Conservation (phyloP, 1,284 basidiomycete species). For the Pterulicium gracile region DNA sequence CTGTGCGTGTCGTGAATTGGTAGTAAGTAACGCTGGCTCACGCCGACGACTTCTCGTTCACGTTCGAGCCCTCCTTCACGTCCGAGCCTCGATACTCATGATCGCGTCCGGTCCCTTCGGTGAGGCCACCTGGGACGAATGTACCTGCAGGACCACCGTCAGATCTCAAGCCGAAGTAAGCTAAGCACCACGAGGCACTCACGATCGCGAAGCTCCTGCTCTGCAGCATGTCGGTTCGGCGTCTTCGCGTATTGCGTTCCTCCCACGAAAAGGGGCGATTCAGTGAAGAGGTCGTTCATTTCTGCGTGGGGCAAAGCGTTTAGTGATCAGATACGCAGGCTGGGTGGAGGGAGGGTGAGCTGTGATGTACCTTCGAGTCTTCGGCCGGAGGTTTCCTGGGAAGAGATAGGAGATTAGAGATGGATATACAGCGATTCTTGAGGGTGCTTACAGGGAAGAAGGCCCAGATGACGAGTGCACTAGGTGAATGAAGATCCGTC, state of each 20-base stretch:
- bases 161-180: neutral
- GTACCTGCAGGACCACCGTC: slow-evolving; percentile 12
- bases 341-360: neutral
- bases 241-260: slow-evolving; percentile 27
- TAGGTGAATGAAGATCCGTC: slow-evolving; percentile 8
- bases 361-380: slow-evolving; percentile 28
- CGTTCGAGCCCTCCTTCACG: no score
- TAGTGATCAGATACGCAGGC: slow-evolving; percentile 1
- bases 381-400: slow-evolving; percentile 33
- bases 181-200: slow-evolving; percentile 3
- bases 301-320: slow-evolving; percentile 21
- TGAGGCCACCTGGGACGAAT: slow-evolving; percentile 21
- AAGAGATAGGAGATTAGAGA: no score
- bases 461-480: slow-evolving; percentile 44
- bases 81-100: no score
- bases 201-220: slow-evolving; percentile 35
- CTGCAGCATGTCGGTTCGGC: slow-evolving; percentile 27
- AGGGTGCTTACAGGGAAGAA: slow-evolving; percentile 23
- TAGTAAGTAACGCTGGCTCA: no score
- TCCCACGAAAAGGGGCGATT: slow-evolving; percentile 38
- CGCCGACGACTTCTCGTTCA: no score
- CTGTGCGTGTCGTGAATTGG: no score
- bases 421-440: no score
- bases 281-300: slow-evolving; percentile 45
- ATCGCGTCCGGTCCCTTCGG: slow-evolving; percentile 10